Evolutionary conservation across 2,329 filamentous ascomycete species (phyloP), one percentile per base, ranked within the genome.

Genomic region (Bipolaris victoriae): DNA sequence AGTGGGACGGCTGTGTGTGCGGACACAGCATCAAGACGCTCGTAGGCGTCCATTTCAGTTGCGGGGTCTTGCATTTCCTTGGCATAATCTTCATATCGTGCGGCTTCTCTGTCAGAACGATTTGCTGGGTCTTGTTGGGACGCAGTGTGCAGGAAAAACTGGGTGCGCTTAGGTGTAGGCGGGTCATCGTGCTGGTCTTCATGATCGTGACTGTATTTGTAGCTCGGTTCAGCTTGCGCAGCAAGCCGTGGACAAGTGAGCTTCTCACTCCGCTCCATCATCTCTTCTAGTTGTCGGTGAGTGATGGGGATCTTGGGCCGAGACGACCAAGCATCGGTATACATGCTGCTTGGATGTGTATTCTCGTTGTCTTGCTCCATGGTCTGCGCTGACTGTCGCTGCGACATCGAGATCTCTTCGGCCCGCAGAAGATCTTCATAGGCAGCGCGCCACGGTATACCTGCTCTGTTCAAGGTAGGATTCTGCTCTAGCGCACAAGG

Each of bases 381-480:
- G 3, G 16, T 29, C 18, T 54, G 50, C 7, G 55, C 45, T 2
- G 49, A 26, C 37, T 52, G 44, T 11, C 39, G 55, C 10, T 49
- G 39, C 18, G 45, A 40, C n/a, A 46, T 45, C 11, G 39, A 33
- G 15, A 37, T 57, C 11, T 35, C 45, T 39, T 68, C 58, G 5
- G 83, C 74, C 46, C 78, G 78, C 15, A 87, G 62, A 9, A 88
- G 77, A 63, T 88, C 85, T 64, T 87, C 84, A 62, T 86, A 87
- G 0, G 85, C 85, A 49, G 82, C 81, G 15, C 82, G 78, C 84
- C 84, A 86, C 31, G 78, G 77, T 46, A 75, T 62, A 61, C 77
- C 72, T 55, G 75, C 53, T 43, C 71, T 60, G 69, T 75, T 26
- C 65, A 78, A 47, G 58, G 71, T 36, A 39, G 74, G 68, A 57